A percentile compares a stretch with the other conserved stretches of the same genome.
phyloP scores from a whole-genome alignment of 1,139 yeast species.

The Candida pseudoviswanathii region DNA sequence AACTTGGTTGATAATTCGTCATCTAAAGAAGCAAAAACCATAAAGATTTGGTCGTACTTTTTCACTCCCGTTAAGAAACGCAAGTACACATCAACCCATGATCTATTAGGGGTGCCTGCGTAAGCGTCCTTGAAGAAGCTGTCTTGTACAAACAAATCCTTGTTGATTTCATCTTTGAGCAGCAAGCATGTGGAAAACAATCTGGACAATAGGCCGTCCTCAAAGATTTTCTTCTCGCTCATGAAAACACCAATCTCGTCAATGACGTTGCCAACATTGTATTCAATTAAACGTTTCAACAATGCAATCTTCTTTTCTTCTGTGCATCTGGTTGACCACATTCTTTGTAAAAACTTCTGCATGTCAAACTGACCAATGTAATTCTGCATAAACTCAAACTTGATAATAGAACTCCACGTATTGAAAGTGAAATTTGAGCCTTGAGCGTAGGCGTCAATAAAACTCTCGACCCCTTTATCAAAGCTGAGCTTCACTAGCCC shows the following conservation, averaged over 20 bases:
- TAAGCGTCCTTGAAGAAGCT: conserved; percentile 11
- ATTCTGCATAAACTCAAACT: conserved; percentile 29
- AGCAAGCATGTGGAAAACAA: conserved; percentile 14
- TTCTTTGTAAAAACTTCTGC: conserved; percentile 28
- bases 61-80: conserved; percentile 18
- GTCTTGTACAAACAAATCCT: conserved; percentile 9
- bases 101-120: conserved; percentile 13
- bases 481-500: conserved; percentile 33
- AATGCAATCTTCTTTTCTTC: conserved; percentile 18
- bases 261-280: conserved; percentile 32
- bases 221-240: conserved; percentile 9
- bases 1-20: conserved; percentile 7
- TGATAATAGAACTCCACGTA: conserved; percentile 40
- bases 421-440: conserved; percentile 33
- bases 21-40: conserved; percentile 13
- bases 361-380: conserved; percentile 22
- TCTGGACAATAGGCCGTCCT: conserved; percentile 16
- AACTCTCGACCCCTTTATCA: conserved; percentile 28
- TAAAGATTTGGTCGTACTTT: conserved; percentile 13
- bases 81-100: conserved; percentile 25
- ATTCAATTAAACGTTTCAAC: conserved; percentile 23
- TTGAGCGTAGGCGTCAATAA: conserved; percentile 28
- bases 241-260: conserved; percentile 26
- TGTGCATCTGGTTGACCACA: conserved; percentile 25
- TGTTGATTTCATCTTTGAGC: conserved; percentile 1